Percentiles rank a stretch among this genome's conserved stretches.
Conservation (phyloP, 2,329 filamentous ascomycete species). For the Peltaster fructicola region DNA sequence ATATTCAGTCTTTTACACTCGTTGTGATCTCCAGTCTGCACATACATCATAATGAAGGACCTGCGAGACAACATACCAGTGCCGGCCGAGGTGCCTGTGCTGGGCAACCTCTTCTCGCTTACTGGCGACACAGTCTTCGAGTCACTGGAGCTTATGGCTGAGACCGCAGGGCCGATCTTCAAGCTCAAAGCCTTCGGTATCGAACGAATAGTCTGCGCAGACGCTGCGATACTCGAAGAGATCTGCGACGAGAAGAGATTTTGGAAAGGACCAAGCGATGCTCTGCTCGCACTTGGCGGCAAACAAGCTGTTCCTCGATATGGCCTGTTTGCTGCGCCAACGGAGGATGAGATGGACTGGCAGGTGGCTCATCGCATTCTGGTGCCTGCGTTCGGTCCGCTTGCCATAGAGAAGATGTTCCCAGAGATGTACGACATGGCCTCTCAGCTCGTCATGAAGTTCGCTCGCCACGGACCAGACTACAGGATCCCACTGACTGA, state of each 20-base stretch:
- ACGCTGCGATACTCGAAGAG: constrained; percentile 20
- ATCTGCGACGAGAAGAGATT: constrained; percentile 17
- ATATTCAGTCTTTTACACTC: too few species aligned
- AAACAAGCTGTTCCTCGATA: constrained; percentile 1
- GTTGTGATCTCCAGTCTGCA: too few species aligned
- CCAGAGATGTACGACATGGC: constrained; percentile 12
- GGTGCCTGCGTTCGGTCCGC: constrained; percentile 30
- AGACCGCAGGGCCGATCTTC: too few species aligned
- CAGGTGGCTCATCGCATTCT: constrained; percentile 24
- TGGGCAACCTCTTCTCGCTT: too few species aligned
- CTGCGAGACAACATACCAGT: too few species aligned
- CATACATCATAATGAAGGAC: too few species aligned
- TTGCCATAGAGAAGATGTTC: constrained; percentile 27
- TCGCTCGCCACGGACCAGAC: constrained; percentile 27
- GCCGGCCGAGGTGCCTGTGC: too few species aligned
- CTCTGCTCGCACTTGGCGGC: constrained; percentile 1
- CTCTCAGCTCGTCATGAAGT: constrained; percentile 3
- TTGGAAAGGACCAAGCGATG: constrained; percentile 3
- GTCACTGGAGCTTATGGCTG: too few species aligned
- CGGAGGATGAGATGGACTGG: constrained; percentile 15
- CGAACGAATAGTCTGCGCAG: too few species aligned
- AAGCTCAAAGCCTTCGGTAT: too few species aligned
- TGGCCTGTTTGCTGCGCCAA: constrained; percentile 6
- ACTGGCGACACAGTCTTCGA: too few species aligned
- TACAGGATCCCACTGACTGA: constrained; percentile 41